Base-by-base conservation (phyloP, 108 stramenopile genomes). In the Pseudonitzschia multiseries region DNA sequence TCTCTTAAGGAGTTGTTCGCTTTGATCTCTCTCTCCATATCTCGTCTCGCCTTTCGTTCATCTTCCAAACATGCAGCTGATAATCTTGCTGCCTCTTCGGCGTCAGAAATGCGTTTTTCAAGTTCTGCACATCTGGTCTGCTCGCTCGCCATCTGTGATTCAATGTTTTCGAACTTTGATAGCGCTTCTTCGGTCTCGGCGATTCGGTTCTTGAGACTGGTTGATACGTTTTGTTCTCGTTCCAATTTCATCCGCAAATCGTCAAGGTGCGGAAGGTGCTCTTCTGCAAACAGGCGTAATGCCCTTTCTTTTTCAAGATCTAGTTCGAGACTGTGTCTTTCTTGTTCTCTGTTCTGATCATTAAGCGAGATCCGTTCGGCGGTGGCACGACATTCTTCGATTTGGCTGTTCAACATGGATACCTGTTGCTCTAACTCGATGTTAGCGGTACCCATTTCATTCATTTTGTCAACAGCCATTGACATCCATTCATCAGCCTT, bases 401-500 rank as follows among this genome's bases (percentile, higher is more conserved):
- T 46, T 12, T 61, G 66, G 69, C 59, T 43, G 24, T 73, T 65
- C 62, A 79, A 41, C 13, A 71, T n/a, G 52, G 67, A 43, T 0
- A 79, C 48, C 67, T 81, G 50, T 54, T 74, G 56, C 27, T 80
- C 40, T 26, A 86, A 57, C 15, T 53, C 18, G 0, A 44, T 68
- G 54, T 84, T 88, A 50, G 79, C 71, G 2, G 56, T 48, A 10
- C 76, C 82, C 86, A 93, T 85, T 43, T 86, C 89, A 51, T 91
- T 84, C 81, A 93, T 88, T 68, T 75, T 78, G 31, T 82, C 64
- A 27, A 89, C 87, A n/a, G 93, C 93, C 89, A 91, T 89, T 17
- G 80, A 52, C 93, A 93, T 93, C 93, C 93, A 93, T 56, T 91
- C 87, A 65, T 91, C 86, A 15, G 93, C 89, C 29, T 85, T 83